Conservation (phyloP, 108 stramenopile genomes). For the Tribonema minus region DNA sequence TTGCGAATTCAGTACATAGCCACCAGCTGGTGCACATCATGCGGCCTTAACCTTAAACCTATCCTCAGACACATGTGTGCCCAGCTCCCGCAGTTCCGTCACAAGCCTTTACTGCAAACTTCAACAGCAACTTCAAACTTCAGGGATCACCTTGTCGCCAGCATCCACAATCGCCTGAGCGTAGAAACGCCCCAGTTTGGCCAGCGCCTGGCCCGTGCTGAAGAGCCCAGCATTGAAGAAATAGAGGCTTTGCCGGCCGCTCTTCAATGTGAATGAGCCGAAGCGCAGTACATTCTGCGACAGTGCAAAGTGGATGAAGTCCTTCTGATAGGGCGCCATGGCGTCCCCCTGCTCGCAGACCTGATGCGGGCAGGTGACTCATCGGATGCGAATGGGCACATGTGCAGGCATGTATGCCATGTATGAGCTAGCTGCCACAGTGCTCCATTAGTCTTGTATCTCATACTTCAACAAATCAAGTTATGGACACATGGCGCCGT, state of each 20-base stretch:
- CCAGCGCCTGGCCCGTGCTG: conserved; percentile 47
- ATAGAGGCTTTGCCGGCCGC: conserved; percentile 92
- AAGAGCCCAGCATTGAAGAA: conserved; percentile 92
- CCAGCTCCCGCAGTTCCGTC: no score
- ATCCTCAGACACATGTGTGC: no score
- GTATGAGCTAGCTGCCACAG: neutral
- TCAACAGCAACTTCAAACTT: no score
- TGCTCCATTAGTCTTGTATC: neutral
- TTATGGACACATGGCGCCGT: neutral
- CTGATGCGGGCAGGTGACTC: neutral
- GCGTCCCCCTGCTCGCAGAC: neutral
- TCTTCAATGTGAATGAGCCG: conserved; percentile 92
- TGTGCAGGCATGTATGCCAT: neutral
- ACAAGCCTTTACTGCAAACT: no score
- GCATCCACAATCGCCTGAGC: conserved; percentile 80
- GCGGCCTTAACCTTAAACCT: no score
- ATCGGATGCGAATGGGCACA: neutral
- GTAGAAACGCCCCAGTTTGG: conserved; percentile 78
- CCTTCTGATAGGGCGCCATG: conserved; percentile 63
- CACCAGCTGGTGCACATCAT: no score
- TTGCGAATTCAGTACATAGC: no score
- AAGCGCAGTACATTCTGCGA: conserved; percentile 81
- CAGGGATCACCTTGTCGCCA: neutral
- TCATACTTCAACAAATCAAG: neutral
- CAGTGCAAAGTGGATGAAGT: conserved; percentile 88